phyloP scores from a whole-genome alignment of 2,329 filamentous ascomycete genomes.

The Microdochium bolleyi region DNA sequence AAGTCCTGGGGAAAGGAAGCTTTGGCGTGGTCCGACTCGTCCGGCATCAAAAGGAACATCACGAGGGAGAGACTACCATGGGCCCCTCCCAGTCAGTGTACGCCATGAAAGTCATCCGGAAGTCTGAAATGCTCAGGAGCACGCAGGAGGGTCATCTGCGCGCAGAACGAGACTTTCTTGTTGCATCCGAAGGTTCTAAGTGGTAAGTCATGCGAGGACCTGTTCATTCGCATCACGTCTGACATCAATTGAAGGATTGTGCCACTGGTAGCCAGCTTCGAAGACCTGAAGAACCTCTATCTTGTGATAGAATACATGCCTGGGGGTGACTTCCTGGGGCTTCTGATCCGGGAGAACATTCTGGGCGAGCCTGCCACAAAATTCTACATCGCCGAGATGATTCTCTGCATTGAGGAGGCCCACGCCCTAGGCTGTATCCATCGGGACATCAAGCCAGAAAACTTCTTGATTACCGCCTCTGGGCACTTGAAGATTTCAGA shows the following conservation, averaged over 20 bases:
- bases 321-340: slow-evolving; percentile 84
- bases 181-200: slow-evolving; percentile 76
- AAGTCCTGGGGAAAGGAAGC: slow-evolving; percentile 83
- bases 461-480: slow-evolving; percentile 82
- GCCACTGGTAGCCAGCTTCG: slow-evolving; percentile 79
- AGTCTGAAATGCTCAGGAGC: slow-evolving; percentile 85
- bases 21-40: slow-evolving; percentile 90
- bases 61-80: slow-evolving; percentile 11
- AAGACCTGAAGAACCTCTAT: slow-evolving; percentile 78
- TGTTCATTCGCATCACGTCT: slow-evolving; percentile 1
- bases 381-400: slow-evolving; percentile 94
- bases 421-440: slow-evolving; percentile 88
- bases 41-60: slow-evolving; percentile 46
- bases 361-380: slow-evolving; percentile 70
- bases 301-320: slow-evolving; percentile 99
- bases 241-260: slow-evolving; percentile 56
- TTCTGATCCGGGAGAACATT: slow-evolving; percentile 78
- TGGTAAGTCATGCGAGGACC: slow-evolving; percentile 42
- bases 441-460: slow-evolving; percentile 93
- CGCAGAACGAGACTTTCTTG: slow-evolving; percentile 86
- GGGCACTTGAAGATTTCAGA: slow-evolving; percentile 95
- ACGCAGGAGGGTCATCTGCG: slow-evolving; percentile 88
- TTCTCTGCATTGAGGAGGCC: slow-evolving; percentile 86
- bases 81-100: slow-evolving; percentile 54
- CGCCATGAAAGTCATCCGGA: slow-evolving; percentile 96